Evolutionary conservation across 2,329 filamentous ascomycete genomes (phyloP).

Genomic region (Madurella mycetomatis): DNA sequence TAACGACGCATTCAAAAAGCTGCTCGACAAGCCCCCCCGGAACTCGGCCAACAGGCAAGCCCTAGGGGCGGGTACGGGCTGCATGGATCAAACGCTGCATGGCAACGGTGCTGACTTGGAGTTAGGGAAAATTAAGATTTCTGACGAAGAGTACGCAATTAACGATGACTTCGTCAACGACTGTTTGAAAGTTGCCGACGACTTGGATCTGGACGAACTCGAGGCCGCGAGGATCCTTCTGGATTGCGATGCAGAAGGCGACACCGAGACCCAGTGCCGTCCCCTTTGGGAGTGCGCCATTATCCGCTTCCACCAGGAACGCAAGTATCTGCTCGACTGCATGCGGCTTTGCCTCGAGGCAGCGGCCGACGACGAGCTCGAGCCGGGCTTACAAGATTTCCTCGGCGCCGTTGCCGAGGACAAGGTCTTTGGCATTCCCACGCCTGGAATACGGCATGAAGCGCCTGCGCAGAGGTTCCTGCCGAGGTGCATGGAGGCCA

Average conservation of each 20-base stretch:
- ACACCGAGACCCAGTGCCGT: constrained; percentile 64
- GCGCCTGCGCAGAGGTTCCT: constrained; percentile 57
- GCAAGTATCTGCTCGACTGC: constrained; percentile 78
- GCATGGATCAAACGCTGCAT: neutral
- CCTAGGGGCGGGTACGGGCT: constrained; percentile 59
- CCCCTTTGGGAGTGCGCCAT: constrained; percentile 73
- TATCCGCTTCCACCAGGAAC: constrained; percentile 81
- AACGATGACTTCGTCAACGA: constrained; percentile 86
- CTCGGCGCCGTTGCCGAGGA: constrained; percentile 53
- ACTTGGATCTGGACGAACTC: constrained; percentile 84
- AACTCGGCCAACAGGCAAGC: constrained; percentile 70
- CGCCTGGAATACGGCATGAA: constrained; percentile 41
- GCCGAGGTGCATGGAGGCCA: constrained; percentile 68
- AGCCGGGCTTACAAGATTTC: constrained; percentile 44
- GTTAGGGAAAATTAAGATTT: constrained; percentile 69
- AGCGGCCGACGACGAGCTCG: constrained; percentile 53
- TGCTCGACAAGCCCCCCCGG: constrained; percentile 71
- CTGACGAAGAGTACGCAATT: constrained; percentile 69
- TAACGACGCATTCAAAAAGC: constrained; percentile 61
- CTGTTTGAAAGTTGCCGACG: constrained; percentile 76
- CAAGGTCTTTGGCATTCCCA: constrained; percentile 49
- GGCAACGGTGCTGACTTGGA: neutral
- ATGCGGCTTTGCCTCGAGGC: constrained; percentile 74
- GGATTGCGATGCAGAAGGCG: constrained; percentile 65
- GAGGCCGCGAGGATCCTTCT: constrained; percentile 74